Evolutionary conservation across 805 yeast genomes (phyloP), one percentile per base, ranked within the genome.

Genomic region (Yamadazyma takamatsuzukensis): DNA sequence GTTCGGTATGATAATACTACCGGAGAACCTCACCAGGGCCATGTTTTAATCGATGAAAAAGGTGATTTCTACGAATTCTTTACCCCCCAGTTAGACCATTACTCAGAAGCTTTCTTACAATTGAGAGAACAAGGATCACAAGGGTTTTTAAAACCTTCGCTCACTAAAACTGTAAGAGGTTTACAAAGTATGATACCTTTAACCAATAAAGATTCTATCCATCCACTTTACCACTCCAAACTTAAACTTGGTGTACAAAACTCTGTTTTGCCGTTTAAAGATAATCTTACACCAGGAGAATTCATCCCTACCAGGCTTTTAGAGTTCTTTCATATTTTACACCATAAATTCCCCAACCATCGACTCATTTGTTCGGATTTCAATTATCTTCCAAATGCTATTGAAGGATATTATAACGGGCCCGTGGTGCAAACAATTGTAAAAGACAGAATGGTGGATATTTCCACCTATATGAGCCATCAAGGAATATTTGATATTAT

Each of bases 401-500:
- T 68, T 8, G 50, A 56, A 1, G 93, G 90, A 0, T 61, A 61
- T 31, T 80, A 72, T 51, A 76, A 74, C 44, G 68, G 85, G 0
- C 95, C 95, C 0, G 87, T 83, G 2, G 93, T 84, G 0, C 94
- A 84, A 51, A 84, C 94, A 0, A 72, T 83, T 48, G 61, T 82
- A 37, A 67, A 78, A 32, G 77, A 80, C 41, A 64, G 68, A 36
- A 81, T 83, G 80, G 71, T 84, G 4, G 78, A 83, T 14, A 74
- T 80, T 0, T 69, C 78, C 23, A 78, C 89, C 0, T 85, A 78
- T 53, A 80, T 86, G 89, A 81, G 75, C n/a, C 71, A 80, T 24
- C 95, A 84, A 51, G 96, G 95, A 0, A 82, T 72, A 49, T 86
- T 84, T 52, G 95, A 86, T 54, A 85, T 86, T 31, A 77, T 84